phyloP scores from a whole-genome alignment of 495 filamentous ascomycete species.

The Ramalina intermedia region DNA sequence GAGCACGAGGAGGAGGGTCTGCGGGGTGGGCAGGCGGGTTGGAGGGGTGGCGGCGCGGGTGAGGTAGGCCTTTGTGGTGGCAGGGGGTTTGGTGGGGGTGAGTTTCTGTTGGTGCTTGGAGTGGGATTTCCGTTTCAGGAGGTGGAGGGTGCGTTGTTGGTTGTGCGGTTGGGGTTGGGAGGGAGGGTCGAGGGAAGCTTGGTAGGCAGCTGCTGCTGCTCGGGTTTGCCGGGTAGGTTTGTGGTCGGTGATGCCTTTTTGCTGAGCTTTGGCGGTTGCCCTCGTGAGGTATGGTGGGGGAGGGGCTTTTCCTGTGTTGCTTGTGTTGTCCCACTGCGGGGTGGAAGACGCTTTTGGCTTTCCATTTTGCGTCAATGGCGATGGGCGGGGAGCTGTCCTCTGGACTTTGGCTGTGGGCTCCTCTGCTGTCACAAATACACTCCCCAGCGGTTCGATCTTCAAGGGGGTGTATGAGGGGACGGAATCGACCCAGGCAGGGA shows the following conservation, averaged over 20 bases:
- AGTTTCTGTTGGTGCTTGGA: background rate
- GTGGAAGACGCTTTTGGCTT: no score
- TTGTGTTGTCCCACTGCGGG: no score
- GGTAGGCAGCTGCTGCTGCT: background rate
- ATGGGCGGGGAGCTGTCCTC: no score
- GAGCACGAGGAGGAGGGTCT: constrained; percentile 60
- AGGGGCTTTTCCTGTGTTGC: no score
- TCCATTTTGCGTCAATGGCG: no score
- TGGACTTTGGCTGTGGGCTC: no score
- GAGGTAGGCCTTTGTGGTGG: constrained; percentile 30
- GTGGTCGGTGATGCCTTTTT: background rate
- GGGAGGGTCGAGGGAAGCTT: constrained; percentile 10
- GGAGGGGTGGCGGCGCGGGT: constrained; percentile 24
- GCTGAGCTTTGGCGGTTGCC: no score
- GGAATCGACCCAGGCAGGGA: background rate
- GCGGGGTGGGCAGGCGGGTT: constrained; percentile 15
- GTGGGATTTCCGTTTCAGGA: background rate
- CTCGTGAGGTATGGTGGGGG: no score
- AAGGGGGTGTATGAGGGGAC: background rate
- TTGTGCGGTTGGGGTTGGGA: constrained; percentile 13
- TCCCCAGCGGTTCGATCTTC: background rate
- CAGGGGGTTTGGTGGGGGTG: constrained; percentile 19
- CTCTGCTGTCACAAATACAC: no score
- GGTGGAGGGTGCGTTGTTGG: background rate
- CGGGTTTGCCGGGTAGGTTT: background rate